These are phyloP conservation scores for Wickerhamiella kurtzmanii DNA, from an alignment of 805 yeast species.

Conservation along the genomic window DNA sequence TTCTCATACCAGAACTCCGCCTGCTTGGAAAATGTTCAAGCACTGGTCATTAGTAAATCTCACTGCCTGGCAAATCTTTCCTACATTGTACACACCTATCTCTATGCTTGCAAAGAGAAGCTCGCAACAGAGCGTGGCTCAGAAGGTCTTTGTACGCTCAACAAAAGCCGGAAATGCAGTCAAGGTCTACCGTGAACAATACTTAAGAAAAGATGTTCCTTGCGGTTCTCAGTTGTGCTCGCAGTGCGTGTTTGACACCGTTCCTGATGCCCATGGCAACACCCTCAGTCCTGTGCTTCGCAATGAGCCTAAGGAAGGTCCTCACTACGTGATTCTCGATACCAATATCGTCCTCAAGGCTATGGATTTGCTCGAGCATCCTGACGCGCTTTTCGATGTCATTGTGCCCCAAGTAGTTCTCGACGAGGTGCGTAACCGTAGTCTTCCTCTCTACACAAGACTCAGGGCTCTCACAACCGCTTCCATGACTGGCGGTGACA, in stretches of 20 bases:
- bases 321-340: slow-evolving; percentile 78
- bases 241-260: slow-evolving; percentile 39
- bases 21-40: background rate
- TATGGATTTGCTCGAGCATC: slow-evolving; percentile 75
- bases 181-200: slow-evolving; percentile 88
- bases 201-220: slow-evolving; percentile 81
- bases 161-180: slow-evolving; percentile 73
- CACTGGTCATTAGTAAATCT: background rate
- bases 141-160: slow-evolving; percentile 80
- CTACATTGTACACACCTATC: background rate
- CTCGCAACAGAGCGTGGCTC: slow-evolving; percentile 20
- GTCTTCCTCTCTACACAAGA: slow-evolving; percentile 79
- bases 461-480: slow-evolving; percentile 57
- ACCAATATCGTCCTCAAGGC: slow-evolving; percentile 81
- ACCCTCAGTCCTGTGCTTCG: slow-evolving; percentile 55
- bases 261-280: slow-evolving; percentile 47
- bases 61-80: background rate
- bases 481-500: slow-evolving; percentile 36
- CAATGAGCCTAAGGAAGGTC: slow-evolving; percentile 38
- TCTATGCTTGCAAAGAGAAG: slow-evolving; percentile 17
- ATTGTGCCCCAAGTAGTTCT: slow-evolving; percentile 90
- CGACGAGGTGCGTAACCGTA: slow-evolving; percentile 80
- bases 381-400: slow-evolving; percentile 68
- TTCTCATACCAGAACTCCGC: background rate
- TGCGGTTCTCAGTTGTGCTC: slow-evolving; percentile 66